Conservation (phyloP, 129 eudicot species). For the Flaveria sonorensis region DNA sequence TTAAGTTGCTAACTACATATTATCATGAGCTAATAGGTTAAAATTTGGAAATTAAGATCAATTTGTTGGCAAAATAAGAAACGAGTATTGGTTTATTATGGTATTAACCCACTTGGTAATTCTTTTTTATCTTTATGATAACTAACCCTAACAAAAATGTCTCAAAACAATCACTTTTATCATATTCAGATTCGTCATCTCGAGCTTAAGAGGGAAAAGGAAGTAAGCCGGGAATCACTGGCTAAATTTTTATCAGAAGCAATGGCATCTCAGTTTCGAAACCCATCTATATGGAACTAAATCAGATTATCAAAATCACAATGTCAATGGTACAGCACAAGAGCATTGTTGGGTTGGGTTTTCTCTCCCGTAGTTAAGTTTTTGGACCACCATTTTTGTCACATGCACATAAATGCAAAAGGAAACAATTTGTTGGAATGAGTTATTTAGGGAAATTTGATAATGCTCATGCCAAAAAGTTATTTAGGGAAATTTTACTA, state of each 20-base stretch:
- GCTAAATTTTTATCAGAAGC: constrained; percentile 73
- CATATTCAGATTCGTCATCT: constrained; percentile 76
- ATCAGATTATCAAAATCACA: background rate
- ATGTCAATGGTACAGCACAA: background rate
- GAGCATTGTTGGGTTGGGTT: background rate
- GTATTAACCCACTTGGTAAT: background rate
- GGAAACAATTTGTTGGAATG: background rate
- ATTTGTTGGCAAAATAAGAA: background rate
- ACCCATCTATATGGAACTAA: constrained; percentile 77
- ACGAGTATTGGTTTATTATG: background rate
- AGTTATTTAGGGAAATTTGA: background rate
- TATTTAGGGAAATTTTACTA: no score
- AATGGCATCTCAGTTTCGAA: constrained; percentile 82
- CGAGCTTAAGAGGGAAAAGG: constrained; percentile 83
- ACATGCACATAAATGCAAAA: constrained; percentile 5
- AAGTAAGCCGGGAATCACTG: constrained; percentile 63
- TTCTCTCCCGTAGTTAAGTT: background rate
- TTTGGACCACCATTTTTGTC: background rate
- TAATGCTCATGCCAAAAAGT: no score
- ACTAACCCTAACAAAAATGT: constrained; percentile 9
- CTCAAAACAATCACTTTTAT: background rate
- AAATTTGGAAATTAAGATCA: background rate
- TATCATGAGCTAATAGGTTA: no score
- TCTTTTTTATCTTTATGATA: background rate
- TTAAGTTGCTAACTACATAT: no score